phyloP scores from a whole-genome alignment of 2,329 filamentous ascomycete genomes.

The Aspergillus eucalypticola region DNA sequence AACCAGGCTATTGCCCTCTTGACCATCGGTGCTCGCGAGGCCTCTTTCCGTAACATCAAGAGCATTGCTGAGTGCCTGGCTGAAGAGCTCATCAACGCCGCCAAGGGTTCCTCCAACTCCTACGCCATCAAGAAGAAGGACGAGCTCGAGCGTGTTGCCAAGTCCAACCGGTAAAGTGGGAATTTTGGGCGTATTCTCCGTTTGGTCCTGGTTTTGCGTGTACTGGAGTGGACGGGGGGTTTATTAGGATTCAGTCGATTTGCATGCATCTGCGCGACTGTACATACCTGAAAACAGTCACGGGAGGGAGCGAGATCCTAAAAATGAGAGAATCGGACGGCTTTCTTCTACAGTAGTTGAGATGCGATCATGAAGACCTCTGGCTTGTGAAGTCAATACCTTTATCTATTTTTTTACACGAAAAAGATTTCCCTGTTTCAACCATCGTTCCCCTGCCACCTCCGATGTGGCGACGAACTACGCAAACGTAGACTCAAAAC shows the following conservation, averaged over 20 bases:
- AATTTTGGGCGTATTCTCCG: conserved; percentile 41
- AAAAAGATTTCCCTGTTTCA: conserved; percentile 22
- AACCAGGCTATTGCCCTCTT: conserved; percentile 99
- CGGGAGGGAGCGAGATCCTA: conserved; percentile 40
- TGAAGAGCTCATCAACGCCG: conserved; percentile 99
- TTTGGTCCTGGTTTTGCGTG: conserved; percentile 43
- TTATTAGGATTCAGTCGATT: conserved; percentile 44
- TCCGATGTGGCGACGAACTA: background rate
- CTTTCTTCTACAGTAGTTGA: conserved; percentile 45
- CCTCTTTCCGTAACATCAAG: conserved; percentile 99
- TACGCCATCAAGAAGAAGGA: conserved; percentile 99
- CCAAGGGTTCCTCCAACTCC: conserved; percentile 99
- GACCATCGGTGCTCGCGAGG: conserved; percentile 98
- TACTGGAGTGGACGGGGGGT: conserved; percentile 45
- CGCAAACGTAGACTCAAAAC: background rate
- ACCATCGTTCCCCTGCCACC: background rate
- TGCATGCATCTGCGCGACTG: conserved; percentile 45
- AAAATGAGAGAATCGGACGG: conserved; percentile 40
- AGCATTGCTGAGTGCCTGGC: conserved; percentile 98
- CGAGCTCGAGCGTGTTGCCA: conserved; percentile 99
- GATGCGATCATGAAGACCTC: conserved; percentile 45
- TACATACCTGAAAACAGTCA: conserved; percentile 42
- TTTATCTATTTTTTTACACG: conserved; percentile 25
- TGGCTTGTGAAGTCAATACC: conserved; percentile 24
- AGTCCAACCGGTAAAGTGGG: conserved; percentile 95